Evolutionary conservation across 306 rosid genomes (phyloP).

Genomic region (Delonix regia): DNA sequence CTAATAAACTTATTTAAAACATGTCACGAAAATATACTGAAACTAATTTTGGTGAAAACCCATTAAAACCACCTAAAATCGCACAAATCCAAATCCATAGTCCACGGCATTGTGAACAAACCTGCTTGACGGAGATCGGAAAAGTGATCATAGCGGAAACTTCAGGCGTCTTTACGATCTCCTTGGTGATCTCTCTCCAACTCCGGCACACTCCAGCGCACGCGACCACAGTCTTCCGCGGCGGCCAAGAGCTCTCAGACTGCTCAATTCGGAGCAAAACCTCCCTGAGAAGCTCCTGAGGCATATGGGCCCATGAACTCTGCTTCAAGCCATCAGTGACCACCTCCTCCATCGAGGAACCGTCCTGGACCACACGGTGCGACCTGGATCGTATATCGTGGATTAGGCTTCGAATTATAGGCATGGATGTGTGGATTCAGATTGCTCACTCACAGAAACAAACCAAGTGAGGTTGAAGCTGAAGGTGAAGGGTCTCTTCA

Average conservation of each 20-base stretch:
- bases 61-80: not conserved
- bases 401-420: slow-evolving; percentile 60
- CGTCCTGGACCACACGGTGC: slow-evolving; percentile 65
- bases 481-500: not conserved
- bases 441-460: no score
- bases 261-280: slow-evolving; percentile 76
- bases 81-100: not conserved
- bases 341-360: slow-evolving; percentile 25
- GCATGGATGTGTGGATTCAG: slow-evolving; percentile 39
- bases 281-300: slow-evolving; percentile 93
- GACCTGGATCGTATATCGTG: slow-evolving; percentile 83
- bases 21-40: not conserved
- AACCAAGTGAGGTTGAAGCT: not conserved
- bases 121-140: slow-evolving; percentile 98
- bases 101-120: slow-evolving; percentile 24
- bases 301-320: slow-evolving; percentile 90
- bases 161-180: slow-evolving; percentile 81
- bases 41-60: not conserved
- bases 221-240: slow-evolving; percentile 77
- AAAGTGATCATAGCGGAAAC: slow-evolving; percentile 74
- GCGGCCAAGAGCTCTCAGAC: slow-evolving; percentile 85
- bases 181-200: slow-evolving; percentile 80
- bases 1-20: not conserved
- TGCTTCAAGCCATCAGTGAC: slow-evolving; percentile 54
- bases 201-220: slow-evolving; percentile 96